Percentiles rank a stretch among this genome's conserved stretches.
These are phyloP conservation scores for Sanguinoderma infundibulare DNA, from an alignment of 1,284 basidiomycete species.

Conservation along the genomic window DNA sequence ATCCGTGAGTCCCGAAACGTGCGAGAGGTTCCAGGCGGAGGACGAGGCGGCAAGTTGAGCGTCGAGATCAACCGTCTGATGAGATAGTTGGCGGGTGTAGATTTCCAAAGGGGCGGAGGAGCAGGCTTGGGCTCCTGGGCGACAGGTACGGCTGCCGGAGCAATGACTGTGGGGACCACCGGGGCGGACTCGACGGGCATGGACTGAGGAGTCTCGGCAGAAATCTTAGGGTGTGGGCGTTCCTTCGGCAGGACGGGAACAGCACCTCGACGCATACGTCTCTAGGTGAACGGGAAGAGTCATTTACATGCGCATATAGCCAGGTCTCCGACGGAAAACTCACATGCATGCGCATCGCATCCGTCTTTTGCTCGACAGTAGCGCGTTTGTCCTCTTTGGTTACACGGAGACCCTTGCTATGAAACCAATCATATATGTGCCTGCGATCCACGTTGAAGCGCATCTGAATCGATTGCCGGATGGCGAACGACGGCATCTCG, in stretches of 20 bases:
- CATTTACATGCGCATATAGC: constrained; percentile 18
- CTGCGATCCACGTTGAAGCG: constrained; percentile 69
- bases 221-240: constrained; percentile 2
- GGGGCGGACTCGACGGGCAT: constrained; percentile 3
- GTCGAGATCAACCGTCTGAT: constrained; percentile 5
- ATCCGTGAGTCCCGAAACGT: constrained; percentile 16
- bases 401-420: constrained; percentile 64
- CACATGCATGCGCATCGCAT: constrained; percentile 27
- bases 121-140: neutral
- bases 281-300: neutral
- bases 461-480: constrained; percentile 69
- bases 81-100: constrained; percentile 2
- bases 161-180: neutral
- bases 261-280: constrained; percentile 17
- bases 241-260: constrained; percentile 5
- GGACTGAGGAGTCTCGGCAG: constrained; percentile 1
- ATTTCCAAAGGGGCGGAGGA: neutral
- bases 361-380: constrained; percentile 27
- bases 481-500: constrained; percentile 72
- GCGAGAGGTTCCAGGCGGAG: constrained; percentile 15
- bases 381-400: constrained; percentile 66
- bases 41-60: constrained; percentile 3
- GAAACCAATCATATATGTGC: constrained; percentile 80
- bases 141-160: neutral
- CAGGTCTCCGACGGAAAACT: neutral